phyloP scores from a whole-genome alignment of 1,284 basidiomycete species.

The Ustilago shanxiensis region DNA sequence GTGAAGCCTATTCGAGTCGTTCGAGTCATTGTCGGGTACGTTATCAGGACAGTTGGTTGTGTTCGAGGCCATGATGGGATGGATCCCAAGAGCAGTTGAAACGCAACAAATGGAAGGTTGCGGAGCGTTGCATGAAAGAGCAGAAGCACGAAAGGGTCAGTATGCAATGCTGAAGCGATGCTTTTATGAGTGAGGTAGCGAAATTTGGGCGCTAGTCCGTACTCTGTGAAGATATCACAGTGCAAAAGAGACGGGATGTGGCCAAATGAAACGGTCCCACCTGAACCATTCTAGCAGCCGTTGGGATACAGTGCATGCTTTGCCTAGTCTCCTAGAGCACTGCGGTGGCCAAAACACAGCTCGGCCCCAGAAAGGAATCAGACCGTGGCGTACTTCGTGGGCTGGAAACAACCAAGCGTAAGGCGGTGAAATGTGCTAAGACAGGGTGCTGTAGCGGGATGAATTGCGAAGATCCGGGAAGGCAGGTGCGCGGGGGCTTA shows the following conservation, averaged over 20 bases:
- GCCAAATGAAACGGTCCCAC: conserved; percentile 5
- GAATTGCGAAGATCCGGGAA: not conserved
- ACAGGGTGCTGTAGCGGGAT: not conserved
- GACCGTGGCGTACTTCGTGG: not conserved
- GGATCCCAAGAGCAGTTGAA: not conserved
- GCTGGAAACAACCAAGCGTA: not conserved
- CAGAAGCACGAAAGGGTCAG: not conserved
- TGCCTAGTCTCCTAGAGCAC: not conserved
- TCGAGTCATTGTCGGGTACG: not conserved
- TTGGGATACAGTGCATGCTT: not conserved
- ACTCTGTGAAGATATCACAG: not conserved
- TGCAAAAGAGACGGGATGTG: not conserved
- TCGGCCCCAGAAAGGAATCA: not conserved
- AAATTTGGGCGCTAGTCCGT: not conserved
- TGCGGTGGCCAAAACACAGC: not conserved
- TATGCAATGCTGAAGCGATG: not conserved
- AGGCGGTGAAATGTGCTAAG: not conserved
- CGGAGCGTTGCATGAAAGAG: not conserved
- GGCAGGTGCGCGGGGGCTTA: no score
- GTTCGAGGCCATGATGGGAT: not conserved
- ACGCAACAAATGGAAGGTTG: not conserved
- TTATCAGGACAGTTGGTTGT: not conserved
- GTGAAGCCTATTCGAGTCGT: not conserved
- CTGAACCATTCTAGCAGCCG: not conserved
- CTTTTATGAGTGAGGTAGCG: not conserved